Base-by-base conservation (phyloP, 257 asterid species). In the Solanum stenotomum region DNA sequence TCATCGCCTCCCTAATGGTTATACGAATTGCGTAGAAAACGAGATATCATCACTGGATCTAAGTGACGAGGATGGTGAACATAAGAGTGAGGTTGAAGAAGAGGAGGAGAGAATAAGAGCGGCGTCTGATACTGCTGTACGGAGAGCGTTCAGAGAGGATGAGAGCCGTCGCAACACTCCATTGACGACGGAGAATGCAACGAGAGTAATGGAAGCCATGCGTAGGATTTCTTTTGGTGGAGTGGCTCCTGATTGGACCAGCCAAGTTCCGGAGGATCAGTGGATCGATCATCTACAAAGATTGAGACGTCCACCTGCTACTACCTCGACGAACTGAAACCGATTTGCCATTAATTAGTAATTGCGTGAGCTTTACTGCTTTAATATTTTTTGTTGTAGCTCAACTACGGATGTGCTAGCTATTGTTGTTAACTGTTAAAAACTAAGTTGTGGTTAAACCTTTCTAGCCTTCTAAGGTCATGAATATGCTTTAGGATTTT, bases 201-300 rank as follows among this genome's bases (percentile, higher is more conserved):
- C 84, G 70, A 92, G 98, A 88, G 98, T 96, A 87, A 91, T 92
- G 93, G 98, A 93, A 87, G 98, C 97, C 44, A 96, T 96, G 98
- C 94, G 97, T 3, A 91, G 90, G 71, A 84, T 95, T 86, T 95
- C 97, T 29, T 93, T 95, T 46, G 94, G 91, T 59, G 98, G 98
- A 61, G 84, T 83, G 29, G 88, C 94, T 40, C 98, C 99, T 14
- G 97, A 92, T 34, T 96, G 99, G 99, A 94, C 92, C 49, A 90
- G 77, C 85, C 94, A 86, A 89, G 90, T 96, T 10, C 89, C 98
- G 3, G 98, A 96, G 87, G 96, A 93, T 76, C 96, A 93, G 92
- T 95, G 96, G 98, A 90, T 94, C 78, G 87, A 89, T 33, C 93
- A 88, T 86, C 89, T 96, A 61, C 92, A 94, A 88, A 78, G 93